Evolutionary conservation across 2,329 filamentous ascomycete genomes (phyloP).

Genomic region (Metarhizium guizhouense): DNA sequence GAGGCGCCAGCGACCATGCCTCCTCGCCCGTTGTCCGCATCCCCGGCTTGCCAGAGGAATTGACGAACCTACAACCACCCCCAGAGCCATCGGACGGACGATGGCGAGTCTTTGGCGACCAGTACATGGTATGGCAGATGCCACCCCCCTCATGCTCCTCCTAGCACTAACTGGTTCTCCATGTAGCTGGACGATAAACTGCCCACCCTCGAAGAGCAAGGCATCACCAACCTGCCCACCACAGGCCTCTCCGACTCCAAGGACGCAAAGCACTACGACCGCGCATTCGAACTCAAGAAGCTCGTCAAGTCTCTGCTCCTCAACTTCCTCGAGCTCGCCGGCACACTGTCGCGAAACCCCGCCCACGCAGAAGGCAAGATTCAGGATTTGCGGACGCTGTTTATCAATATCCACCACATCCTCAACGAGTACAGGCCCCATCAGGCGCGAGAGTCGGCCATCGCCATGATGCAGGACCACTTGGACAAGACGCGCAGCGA

Average conservation of each 20-base stretch:
- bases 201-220: slow-evolving; percentile 59
- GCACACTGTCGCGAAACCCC: slow-evolving; percentile 27
- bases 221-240: slow-evolving; percentile 56
- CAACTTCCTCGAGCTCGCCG: slow-evolving; percentile 79
- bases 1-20: slow-evolving; percentile 12
- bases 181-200: slow-evolving; percentile 50
- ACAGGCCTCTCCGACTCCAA: slow-evolving; percentile 30
- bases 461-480: slow-evolving; percentile 79
- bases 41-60: slow-evolving; percentile 54
- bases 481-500: slow-evolving; percentile 64
- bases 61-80: slow-evolving; percentile 75
- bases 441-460: slow-evolving; percentile 81
- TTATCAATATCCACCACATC: slow-evolving; percentile 87
- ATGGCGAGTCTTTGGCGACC: slow-evolving; percentile 66
- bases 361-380: slow-evolving; percentile 59
- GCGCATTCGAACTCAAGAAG: slow-evolving; percentile 61
- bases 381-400: slow-evolving; percentile 67
- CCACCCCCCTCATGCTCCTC: not conserved
- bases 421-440: slow-evolving; percentile 93
- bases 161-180: not conserved
- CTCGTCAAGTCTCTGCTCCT: slow-evolving; percentile 78
- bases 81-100: slow-evolving; percentile 59
- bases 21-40: slow-evolving; percentile 23
- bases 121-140: slow-evolving; percentile 39
- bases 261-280: slow-evolving; percentile 50